A percentile compares a stretch with the other conserved stretches of the same genome.
These are phyloP conservation scores for Penicillium janthinellum DNA, from an alignment of 2,329 filamentous ascomycete species.

Conservation along the genomic window DNA sequence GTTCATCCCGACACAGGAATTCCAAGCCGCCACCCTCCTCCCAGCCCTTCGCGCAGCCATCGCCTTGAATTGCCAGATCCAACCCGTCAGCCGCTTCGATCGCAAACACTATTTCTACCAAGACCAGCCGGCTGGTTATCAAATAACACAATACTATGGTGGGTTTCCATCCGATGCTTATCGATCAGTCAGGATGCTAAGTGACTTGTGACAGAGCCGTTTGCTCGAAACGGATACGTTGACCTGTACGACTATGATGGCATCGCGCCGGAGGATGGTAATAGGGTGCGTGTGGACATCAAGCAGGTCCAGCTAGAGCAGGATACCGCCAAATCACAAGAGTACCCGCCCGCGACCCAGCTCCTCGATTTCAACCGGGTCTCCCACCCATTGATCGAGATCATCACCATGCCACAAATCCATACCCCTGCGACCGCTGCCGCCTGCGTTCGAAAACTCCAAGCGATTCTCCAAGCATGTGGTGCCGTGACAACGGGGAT, in stretches of 20 bases:
- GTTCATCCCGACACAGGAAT: constrained; percentile 47
- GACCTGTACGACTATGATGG: constrained; percentile 74
- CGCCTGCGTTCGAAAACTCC: constrained; percentile 84
- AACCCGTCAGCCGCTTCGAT: constrained; percentile 80
- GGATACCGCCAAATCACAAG: constrained; percentile 91
- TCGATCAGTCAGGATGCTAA: background rate
- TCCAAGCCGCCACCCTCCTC: constrained; percentile 79
- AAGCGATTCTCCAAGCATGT: constrained; percentile 74
- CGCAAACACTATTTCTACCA: constrained; percentile 99
- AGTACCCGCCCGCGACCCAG: constrained; percentile 70
- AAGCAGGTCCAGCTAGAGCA: constrained; percentile 97
- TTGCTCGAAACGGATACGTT: constrained; percentile 71
- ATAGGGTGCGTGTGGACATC: constrained; percentile 74
- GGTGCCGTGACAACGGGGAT: constrained; percentile 88
- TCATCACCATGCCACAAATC: constrained; percentile 88
- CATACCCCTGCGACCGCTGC: constrained; percentile 86
- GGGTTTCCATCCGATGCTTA: constrained; percentile 1
- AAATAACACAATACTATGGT: constrained; percentile 94
- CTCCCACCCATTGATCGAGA: constrained; percentile 87
- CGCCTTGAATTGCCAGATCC: constrained; percentile 77
- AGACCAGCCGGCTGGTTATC: constrained; percentile 94
- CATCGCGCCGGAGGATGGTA: constrained; percentile 72
- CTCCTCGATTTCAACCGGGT: constrained; percentile 94
- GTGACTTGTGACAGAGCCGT: constrained; percentile 51
- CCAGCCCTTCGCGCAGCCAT: constrained; percentile 89